These are phyloP conservation scores for Alternaria infectoria DNA, from an alignment of 2,329 filamentous ascomycete genomes.

Conservation along the genomic window DNA sequence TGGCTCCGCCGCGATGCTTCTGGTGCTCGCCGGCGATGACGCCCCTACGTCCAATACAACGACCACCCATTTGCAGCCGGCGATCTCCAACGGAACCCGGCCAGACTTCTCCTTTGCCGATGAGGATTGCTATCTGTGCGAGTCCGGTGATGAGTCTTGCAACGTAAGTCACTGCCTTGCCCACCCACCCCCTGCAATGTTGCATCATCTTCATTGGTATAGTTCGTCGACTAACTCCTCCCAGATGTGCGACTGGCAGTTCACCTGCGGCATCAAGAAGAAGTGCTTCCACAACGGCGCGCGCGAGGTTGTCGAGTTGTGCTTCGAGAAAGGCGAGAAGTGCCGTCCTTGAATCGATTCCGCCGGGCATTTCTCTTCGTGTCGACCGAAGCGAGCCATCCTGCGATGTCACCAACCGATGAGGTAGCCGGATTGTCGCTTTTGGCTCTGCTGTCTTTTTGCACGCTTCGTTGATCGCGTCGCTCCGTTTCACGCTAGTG, in stretches of 20 bases:
- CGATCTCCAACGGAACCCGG: background rate
- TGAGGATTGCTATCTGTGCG: conserved; percentile 4
- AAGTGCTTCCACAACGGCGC: conserved; percentile 9
- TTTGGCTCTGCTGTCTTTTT: background rate
- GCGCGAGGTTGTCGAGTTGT: conserved; percentile 8
- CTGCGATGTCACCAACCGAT: background rate
- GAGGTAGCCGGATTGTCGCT: background rate
- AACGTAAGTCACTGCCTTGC: conserved; percentile 1
- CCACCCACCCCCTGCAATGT: background rate
- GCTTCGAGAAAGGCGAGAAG: conserved; percentile 12
- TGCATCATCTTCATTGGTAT: background rate
- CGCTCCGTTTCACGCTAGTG: background rate
- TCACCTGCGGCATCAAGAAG: conserved; percentile 16
- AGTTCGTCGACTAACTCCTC: conserved; percentile 5
- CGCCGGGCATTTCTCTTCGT: background rate
- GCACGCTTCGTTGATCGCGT: background rate
- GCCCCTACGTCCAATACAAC: background rate
- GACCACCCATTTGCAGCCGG: background rate
- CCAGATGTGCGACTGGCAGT: conserved; percentile 11
- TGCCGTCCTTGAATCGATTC: background rate
- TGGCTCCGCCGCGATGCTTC: background rate
- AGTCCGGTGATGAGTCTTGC: background rate
- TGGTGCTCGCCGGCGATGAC: background rate
- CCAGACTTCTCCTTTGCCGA: conserved; percentile 1
- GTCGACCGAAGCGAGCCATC: too few relatives aligned